Percentiles rank a stretch among this genome's conserved stretches.
Evolutionary conservation across 2,329 filamentous ascomycete species (phyloP).

Genomic region (Neophaeococcomyces aloes): DNA sequence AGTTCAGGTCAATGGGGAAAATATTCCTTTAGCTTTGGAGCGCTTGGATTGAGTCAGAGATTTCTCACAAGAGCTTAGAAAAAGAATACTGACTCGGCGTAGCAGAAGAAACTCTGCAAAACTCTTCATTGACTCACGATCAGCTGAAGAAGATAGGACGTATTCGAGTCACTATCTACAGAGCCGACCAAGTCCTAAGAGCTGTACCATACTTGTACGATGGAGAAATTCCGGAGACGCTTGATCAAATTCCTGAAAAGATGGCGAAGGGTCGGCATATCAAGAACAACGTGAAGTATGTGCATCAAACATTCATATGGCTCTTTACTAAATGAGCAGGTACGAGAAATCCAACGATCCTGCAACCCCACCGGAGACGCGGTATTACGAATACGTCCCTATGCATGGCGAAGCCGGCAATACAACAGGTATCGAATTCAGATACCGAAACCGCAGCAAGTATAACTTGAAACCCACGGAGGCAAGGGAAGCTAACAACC

Average conservation of each 20-base stretch:
- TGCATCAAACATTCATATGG: not conserved
- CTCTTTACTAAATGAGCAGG: not conserved
- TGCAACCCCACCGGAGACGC: not conserved
- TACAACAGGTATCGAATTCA: slow-evolving; percentile 7
- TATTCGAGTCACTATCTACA: not conserved
- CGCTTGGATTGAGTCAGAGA: not conserved
- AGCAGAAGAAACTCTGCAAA: not conserved
- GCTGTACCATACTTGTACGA: not conserved
- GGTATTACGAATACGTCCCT: not conserved
- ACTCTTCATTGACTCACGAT: not conserved
- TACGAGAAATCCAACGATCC: not conserved
- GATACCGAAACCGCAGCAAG: slow-evolving; percentile 9
- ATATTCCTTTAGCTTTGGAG: not conserved
- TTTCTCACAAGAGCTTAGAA: not conserved
- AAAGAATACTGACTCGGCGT: not conserved
- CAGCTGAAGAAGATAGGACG: not conserved
- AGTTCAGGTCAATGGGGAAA: not conserved
- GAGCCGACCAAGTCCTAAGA: not conserved
- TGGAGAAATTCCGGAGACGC: not conserved
- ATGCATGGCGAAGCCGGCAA: not conserved
- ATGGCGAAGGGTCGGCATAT: not conserved
- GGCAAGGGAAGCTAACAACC: not conserved
- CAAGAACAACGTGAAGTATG: slow-evolving; percentile 4
- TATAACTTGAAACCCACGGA: no score
- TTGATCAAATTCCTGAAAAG: not conserved